Evolutionary conservation across 345 rosid species (phyloP).

Genomic region (Rubroshorea leprosula): DNA sequence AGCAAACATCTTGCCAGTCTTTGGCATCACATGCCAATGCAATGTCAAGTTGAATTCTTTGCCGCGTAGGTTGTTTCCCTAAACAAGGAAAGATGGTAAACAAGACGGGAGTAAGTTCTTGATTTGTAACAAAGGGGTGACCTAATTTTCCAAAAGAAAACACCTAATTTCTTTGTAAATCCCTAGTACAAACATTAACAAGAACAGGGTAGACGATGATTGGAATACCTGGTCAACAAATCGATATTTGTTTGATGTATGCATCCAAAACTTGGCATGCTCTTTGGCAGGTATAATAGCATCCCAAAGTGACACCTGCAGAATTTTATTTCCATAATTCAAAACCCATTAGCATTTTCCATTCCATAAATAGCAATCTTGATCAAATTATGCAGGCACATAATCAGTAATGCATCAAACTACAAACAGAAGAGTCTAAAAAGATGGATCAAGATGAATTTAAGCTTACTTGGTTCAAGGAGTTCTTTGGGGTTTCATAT

Average conservation of each 20-base stretch:
- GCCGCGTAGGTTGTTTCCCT: constrained; percentile 87
- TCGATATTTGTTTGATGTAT: constrained; percentile 79
- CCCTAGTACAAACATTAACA: too few relatives aligned
- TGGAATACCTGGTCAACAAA: constrained; percentile 83
- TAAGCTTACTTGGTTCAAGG: constrained; percentile 74
- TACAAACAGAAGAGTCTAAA: too few relatives aligned
- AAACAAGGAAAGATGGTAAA: not conserved
- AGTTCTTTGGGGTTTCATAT: constrained; percentile 69
- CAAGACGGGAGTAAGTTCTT: not conserved
- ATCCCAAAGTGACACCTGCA: constrained; percentile 94
- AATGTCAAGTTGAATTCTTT: constrained; percentile 80
- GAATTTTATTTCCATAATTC: not conserved
- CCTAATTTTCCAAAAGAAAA: too few relatives aligned
- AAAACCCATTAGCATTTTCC: not conserved
- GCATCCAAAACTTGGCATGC: constrained; percentile 70
- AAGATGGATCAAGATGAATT: constrained; percentile 3
- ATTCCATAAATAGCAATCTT: not conserved
- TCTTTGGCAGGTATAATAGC: constrained; percentile 79
- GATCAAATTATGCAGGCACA: too few relatives aligned
- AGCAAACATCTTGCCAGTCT: constrained; percentile 94
- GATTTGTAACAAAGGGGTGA: too few relatives aligned
- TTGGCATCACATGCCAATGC: constrained; percentile 99
- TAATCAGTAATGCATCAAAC: too few relatives aligned
- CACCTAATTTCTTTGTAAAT: too few relatives aligned
- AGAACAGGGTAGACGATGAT: too few relatives aligned